Evolutionary conservation across 306 rosid genomes (phyloP).

Genomic region (Hylodesmum podocarpum): DNA sequence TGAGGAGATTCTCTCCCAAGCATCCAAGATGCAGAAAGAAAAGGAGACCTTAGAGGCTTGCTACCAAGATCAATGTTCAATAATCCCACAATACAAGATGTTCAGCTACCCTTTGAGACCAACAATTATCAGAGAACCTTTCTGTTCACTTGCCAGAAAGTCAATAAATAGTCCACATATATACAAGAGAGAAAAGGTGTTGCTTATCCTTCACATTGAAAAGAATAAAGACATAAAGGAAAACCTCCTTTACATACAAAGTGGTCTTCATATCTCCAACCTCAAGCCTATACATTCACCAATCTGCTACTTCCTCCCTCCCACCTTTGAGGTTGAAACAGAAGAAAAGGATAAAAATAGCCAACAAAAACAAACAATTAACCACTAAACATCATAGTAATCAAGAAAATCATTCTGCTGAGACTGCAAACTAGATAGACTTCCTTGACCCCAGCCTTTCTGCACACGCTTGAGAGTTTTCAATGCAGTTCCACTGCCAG

Average conservation of each 20-base stretch:
- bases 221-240: not conserved
- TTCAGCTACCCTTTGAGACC: not conserved
- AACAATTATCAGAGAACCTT: not conserved
- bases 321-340: not conserved
- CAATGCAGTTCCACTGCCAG: conserved; percentile 65
- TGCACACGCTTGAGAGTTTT: conserved; percentile 72
- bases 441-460: conserved; percentile 87
- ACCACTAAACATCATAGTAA: conserved; percentile 42
- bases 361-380: conserved; percentile 11
- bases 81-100: not conserved
- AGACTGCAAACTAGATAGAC: conserved; percentile 52
- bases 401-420: conserved; percentile 49
- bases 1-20: not conserved
- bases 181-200: not conserved
- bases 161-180: not conserved
- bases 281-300: conserved; percentile 14
- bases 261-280: conserved; percentile 22
- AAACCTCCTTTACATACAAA: conserved; percentile 18
- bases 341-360: not conserved
- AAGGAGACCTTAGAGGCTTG: not conserved
- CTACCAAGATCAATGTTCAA: not conserved
- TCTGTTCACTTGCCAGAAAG: not conserved
- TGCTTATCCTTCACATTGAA: conserved; percentile 13
- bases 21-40: not conserved
- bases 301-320: not conserved